These are phyloP conservation scores for Oldenlandia corymbosa DNA, from an alignment of 257 asterid species.

Conservation along the genomic window DNA sequence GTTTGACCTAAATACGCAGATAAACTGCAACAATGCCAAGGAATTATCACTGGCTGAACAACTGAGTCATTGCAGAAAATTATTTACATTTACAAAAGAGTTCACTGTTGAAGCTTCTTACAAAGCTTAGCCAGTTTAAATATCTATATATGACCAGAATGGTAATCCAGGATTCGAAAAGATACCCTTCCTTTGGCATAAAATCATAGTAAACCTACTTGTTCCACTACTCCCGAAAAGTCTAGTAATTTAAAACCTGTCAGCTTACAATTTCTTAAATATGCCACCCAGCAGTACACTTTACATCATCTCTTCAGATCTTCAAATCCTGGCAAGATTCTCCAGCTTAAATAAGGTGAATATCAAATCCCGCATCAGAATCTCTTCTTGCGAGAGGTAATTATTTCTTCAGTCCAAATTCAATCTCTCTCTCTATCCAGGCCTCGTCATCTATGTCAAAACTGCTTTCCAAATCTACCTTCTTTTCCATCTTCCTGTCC, in stretches of 20 bases:
- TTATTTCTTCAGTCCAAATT: conserved; percentile 21
- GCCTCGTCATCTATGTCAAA: conserved; percentile 34
- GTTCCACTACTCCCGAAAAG: too few relatives aligned
- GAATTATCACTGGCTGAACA: too few relatives aligned
- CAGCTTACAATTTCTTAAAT: neutral
- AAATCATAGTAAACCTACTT: too few relatives aligned
- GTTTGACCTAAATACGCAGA: too few relatives aligned
- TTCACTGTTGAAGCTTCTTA: neutral
- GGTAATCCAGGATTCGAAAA: too few relatives aligned
- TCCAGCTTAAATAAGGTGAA: too few relatives aligned
- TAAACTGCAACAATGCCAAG: too few relatives aligned
- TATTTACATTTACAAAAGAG: neutral
- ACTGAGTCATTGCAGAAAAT: neutral
- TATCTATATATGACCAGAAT: neutral
- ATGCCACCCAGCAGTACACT: neutral
- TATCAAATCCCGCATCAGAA: neutral
- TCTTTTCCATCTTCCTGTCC: conserved; percentile 16
- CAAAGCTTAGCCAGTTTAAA: neutral
- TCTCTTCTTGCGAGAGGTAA: conserved; percentile 10
- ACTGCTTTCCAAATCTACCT: conserved; percentile 7
- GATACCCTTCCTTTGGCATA: too few relatives aligned
- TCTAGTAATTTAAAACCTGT: neutral
- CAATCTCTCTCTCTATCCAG: conserved; percentile 59
- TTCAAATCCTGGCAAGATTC: neutral
- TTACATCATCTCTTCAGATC: neutral